phyloP scores from a whole-genome alignment of 2,329 filamentous ascomycete genomes.

The Pestalotiopsis sp. region DNA sequence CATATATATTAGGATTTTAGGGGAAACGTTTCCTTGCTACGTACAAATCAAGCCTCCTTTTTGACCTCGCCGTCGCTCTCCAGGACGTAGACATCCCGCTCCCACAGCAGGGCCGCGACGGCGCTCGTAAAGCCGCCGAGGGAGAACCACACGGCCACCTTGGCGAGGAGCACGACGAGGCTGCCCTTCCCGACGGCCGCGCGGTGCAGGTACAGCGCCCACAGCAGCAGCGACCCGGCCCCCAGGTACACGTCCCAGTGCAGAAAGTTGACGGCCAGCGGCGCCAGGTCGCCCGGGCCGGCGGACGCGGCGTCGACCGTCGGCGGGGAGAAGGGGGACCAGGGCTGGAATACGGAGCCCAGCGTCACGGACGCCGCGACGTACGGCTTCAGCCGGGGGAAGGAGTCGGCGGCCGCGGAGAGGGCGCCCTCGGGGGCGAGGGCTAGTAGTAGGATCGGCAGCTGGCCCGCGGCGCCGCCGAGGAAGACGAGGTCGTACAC shows the following conservation, averaged over 20 bases:
- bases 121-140: conserved; percentile 26
- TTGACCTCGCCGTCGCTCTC: conserved; percentile 26
- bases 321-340: conserved; percentile 18
- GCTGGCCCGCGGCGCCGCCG: conserved; percentile 24
- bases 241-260: conserved; percentile 33
- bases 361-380: conserved; percentile 27
- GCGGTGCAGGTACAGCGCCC: conserved; percentile 31
- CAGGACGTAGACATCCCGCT: conserved; percentile 28
- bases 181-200: conserved; percentile 22
- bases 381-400: conserved; percentile 21
- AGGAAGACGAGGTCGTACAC: conserved; percentile 32
- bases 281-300: conserved; percentile 25
- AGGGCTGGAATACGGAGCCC: conserved; percentile 26
- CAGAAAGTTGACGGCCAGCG: conserved; percentile 28
- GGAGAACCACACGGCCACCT: conserved; percentile 27
- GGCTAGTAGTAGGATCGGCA: conserved; percentile 25
- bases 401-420: conserved; percentile 20
- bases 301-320: conserved; percentile 19
- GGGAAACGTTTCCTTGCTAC: background rate
- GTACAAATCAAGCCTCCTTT: conserved; percentile 19
- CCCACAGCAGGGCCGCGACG: conserved; percentile 27
- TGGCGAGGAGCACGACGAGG: conserved; percentile 20
- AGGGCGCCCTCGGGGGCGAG: conserved; percentile 20
- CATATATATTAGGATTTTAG: too few species aligned
- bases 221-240: conserved; percentile 26